Conservation (phyloP, 2,329 filamentous ascomycete species). For the Penicillium sp. region DNA sequence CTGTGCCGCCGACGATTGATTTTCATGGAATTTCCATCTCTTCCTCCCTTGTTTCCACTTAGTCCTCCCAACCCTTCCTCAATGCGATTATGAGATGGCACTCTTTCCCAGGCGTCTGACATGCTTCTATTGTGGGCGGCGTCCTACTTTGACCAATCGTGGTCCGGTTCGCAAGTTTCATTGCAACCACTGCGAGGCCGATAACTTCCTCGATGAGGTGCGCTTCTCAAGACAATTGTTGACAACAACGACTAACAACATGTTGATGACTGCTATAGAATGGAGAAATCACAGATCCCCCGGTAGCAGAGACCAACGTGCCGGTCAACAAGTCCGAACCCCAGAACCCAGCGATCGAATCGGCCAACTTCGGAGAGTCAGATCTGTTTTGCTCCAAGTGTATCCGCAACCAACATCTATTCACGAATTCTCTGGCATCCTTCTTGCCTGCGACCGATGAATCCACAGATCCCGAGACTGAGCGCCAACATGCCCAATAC, state of each 20-base stretch:
- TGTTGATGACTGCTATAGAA: slow-evolving; percentile 48
- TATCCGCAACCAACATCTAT: slow-evolving; percentile 79
- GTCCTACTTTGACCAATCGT: slow-evolving; percentile 56
- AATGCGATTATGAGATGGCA: slow-evolving; percentile 34
- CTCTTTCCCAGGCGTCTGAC: slow-evolving; percentile 47
- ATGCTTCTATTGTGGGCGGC: slow-evolving; percentile 80
- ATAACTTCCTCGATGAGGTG: slow-evolving; percentile 85
- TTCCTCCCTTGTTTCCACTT: not conserved
- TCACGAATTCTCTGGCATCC: slow-evolving; percentile 68
- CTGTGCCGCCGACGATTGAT: slow-evolving; percentile 15
- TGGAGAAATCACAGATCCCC: slow-evolving; percentile 85
- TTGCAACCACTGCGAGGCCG: slow-evolving; percentile 73
- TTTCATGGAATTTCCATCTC: slow-evolving; percentile 8
- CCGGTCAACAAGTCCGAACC: slow-evolving; percentile 31
- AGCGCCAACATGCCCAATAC: slow-evolving; percentile 64
- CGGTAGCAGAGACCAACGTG: slow-evolving; percentile 53
- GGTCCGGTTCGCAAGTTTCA: slow-evolving; percentile 60
- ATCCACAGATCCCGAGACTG: slow-evolving; percentile 62
- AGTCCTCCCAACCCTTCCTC: not conserved
- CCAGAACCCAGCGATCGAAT: slow-evolving; percentile 44
- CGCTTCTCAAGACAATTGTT: not conserved
- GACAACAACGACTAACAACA: not conserved
- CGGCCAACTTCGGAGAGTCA: slow-evolving; percentile 30
- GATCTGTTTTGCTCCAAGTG: slow-evolving; percentile 68
- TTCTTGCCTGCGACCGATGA: slow-evolving; percentile 65